Evolutionary conservation across 108 stramenopile genomes (phyloP), one percentile per base, ranked within the genome.

Genomic region (Cyclotella distinguenda): DNA sequence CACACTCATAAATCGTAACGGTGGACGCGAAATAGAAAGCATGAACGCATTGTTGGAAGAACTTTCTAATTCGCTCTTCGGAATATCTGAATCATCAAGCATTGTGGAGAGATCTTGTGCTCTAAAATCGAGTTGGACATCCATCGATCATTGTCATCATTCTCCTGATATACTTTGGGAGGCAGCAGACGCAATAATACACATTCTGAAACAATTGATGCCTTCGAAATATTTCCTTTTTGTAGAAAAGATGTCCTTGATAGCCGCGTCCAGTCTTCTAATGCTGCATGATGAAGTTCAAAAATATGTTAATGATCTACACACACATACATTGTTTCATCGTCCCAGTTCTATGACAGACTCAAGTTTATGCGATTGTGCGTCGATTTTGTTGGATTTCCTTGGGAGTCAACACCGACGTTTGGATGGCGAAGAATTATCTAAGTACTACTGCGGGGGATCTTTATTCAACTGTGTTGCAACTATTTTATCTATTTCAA

Each of bases 401-500:
- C 18, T 70, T 16, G n/a, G 28, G 16, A 43, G 31, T 47, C 30
- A 54, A 13, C 34, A 26, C 19, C 19, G 16, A 48, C 12, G 6
- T 31, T 25, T 33, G 23, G 30, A 21, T 5, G 22, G 26, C 27
- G 10, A 43, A 46, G 21, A 35, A 46, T 10, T 43, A 4, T 44
- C 31, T 25, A 39, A 45, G 10, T 0, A 22, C 6, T 39, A 30
- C 25, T 36, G 64, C 64, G 70, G 66, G 60, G 55, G 49, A 39
- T 64, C 58, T 33, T 25, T 78, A 13, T 70, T 78, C 45, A 25
- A 40, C 23, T 78, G 77, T 28, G 36, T 78, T 36, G 64, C 68
- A 60, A 66, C 47, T 44, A 22, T 78, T 46, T 38, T 78, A 22
- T 42, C 45, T 0, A 31, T 78, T 6, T 70, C 77, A 35, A 23